Evolutionary conservation across 2,329 filamentous ascomycete species (phyloP), one percentile per base, ranked within the genome.

Genomic region (Talaromyces rugulosus): DNA sequence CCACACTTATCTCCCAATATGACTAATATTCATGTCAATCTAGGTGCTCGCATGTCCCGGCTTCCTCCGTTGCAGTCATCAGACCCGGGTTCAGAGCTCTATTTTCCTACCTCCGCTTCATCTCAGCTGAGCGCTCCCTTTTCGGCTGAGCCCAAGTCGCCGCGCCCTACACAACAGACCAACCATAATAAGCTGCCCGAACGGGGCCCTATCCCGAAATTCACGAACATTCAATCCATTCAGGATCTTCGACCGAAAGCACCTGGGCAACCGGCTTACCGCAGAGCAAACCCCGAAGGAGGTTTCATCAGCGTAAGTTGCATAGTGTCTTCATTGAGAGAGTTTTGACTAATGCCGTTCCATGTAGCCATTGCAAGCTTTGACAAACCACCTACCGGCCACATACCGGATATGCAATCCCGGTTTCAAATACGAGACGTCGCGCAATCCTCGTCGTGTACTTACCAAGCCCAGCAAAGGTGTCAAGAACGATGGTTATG

Each of bases 381-480:
- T 99, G 64, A 99, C 95, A 1, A 89, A 90, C 47, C 93, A 98
- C 71, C 83, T 99, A 23, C 94, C 95, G 16, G 89, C 93, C 5
- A 98, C 95, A 1, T 99, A 99, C 80, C 90, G 95, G 70, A 98
- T 99, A 75, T 99, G 95, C 82, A 99, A 99, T 74, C 93, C 93
- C 3, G 88, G 86, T 70, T 99, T 99, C 83, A 97, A 99, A 80
- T 99, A 99, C 79, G 95, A 99, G 75, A 97, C 95, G 16, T 97
- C 95, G 59, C 87, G 95, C 67, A 99, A 99, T 73, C 95, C 95
- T 44, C 90, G 95, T 65, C 87, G 95, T 75, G 95, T 99, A 56
- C 83, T 99, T 67, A 99, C 95, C 16, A 99, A 99, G 77, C 95
- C 95, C 7, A 98, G 95, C 84, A 99, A 99, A 79, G 95, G 95